Base-by-base conservation (phyloP, 1,284 basidiomycete genomes). In the Pseudozyma flocculosa region DNA sequence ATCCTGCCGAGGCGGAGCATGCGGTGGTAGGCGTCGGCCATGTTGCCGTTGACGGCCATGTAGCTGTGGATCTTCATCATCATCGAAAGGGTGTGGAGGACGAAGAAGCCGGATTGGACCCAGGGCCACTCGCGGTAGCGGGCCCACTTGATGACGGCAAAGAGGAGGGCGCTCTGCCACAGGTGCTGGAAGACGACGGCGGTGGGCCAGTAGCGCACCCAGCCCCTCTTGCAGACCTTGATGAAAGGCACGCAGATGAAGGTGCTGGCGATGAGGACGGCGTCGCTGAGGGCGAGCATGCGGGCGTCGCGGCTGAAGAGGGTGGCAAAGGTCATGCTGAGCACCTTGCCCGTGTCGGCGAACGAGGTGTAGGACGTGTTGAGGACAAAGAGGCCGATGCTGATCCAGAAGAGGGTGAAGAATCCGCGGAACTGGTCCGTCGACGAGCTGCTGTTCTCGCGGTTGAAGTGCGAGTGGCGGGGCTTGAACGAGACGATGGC, bases 21-120 rank as follows among this genome's bases (percentile, higher is more conserved):
- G 13, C 59, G 50, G 34, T 57, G 46, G 43, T 66, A 73, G 3
- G 40, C 48, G 43, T 76, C 70, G 11, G 89, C 85, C 43, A 96
- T 85, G 73, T 89, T 86, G 5, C 93, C 91, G 74, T 97, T 97
- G 50, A 89, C 85, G 24, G 86, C 84, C 80, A 91, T 85, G 80
- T 97, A 98, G 17, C 92, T 95, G 80, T 97, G 92, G 82, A 95
- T 81, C 79, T 95, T 95, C 92, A 95, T 95, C 68, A 94, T 85
- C 87, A 94, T 88, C 51, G 88, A 84, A 9, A 95, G 80, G 14
- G 88, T 86, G 78, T 93, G 94, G n/a, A 97, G 80, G 0, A 92
- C 93, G 47, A 97, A 82, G 80, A 92, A 97, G 9, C 93, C 93
- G 0, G 91, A 91, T 78, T 98, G 94, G 1, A 97, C 93, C 93